A percentile compares a stretch with the other conserved stretches of the same genome.
These are phyloP conservation scores for Phytophthora ramorum DNA, from an alignment of 352 stramenopile species.

Conservation along the genomic window DNA sequence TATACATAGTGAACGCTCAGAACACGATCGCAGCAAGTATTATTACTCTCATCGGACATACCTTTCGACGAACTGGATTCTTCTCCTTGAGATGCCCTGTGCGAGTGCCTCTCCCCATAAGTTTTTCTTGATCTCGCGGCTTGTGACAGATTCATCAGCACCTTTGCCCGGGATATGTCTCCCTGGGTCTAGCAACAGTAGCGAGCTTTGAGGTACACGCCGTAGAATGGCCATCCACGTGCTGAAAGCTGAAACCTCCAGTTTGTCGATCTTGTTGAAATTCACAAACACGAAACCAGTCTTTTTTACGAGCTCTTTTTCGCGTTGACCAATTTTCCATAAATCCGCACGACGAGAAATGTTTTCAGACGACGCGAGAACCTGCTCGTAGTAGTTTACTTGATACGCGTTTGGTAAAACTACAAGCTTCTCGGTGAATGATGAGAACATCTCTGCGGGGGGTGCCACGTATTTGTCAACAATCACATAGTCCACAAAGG, in stretches of 20 bases:
- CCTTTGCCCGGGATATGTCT: conserved; percentile 3
- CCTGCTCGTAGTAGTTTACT: conserved; percentile 72
- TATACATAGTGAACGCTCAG: conserved; percentile 2
- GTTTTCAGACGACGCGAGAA: conserved; percentile 16
- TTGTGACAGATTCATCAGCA: conserved; percentile 37
- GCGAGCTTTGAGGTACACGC: conserved; percentile 56
- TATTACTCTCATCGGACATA: conserved; percentile 11
- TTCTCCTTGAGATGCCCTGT: conserved; percentile 49
- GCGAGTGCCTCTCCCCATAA: conserved; percentile 55
- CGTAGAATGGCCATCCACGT: conserved; percentile 80
- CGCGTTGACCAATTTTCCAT: conserved; percentile 19
- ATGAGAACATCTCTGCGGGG: conserved; percentile 39
- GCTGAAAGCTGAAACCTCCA: conserved; percentile 68
- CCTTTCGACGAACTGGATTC: conserved; percentile 69
- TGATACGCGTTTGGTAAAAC: conserved; percentile 82
- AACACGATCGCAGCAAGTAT: not conserved
- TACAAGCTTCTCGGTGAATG: conserved; percentile 80
- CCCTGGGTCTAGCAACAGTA: conserved; percentile 65
- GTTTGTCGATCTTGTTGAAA: conserved; percentile 92
- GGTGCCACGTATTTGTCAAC: conserved; percentile 62
- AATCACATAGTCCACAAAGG: conserved; percentile 83
- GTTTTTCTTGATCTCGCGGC: conserved; percentile 52
- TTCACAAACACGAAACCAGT: conserved; percentile 73
- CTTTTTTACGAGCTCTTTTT: conserved; percentile 7
- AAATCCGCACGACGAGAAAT: conserved; percentile 21